Base-by-base conservation (phyloP, 768 basidiomycete species). In the Xerocomellus chrysenteron region DNA sequence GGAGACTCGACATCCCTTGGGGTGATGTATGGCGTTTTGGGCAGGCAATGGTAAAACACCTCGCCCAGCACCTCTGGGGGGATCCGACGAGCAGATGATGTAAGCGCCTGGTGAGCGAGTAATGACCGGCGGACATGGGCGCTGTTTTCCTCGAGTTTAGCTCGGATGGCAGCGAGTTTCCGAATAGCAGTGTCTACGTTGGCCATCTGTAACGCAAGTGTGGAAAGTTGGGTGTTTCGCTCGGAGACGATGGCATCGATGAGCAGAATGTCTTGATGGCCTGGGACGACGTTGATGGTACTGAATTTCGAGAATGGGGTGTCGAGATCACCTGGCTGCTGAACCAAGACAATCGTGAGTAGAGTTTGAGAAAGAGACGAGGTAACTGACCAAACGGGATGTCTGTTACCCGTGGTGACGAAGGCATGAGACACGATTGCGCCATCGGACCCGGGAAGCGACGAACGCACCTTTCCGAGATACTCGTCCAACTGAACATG, bases 341-440 rank as follows among this genome's bases (percentile, higher is more conserved):
- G 28, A 28, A 28, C 5, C 28, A 28, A 28, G 50, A 36, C 8
- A 2, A 24, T 4, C 42, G 13, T 50, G 21, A 42, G 37, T n/a
- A 49, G 24, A 19, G 36, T 24, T 28, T 37, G n/a, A 45, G 21
- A 12, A 3, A 56, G 21, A 26, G 37, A 47, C 13, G 5, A 4
- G 49, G 13, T 1, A 35, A 57, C 69, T 43, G 24, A 66, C 69
- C 54, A 60, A 68, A 60, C 56, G 50, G 30, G 65, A 54, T 36
- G 51, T 10, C 66, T 62, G 48, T 51, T 45, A n/a, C 24, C 42
- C 19, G n/a, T n/a, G 41, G 8, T 40, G 30, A 54, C 40, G 36
- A 19, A 33, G n/a, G 54, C 52, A 67, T 73, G 69, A 71, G 71
- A 68, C 60, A 71, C 47, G 65, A 71, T 71, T 63, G 69, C 71